phyloP scores from a whole-genome alignment of 2,329 filamentous ascomycete genomes.

The Zasmidium citrigriseum region DNA sequence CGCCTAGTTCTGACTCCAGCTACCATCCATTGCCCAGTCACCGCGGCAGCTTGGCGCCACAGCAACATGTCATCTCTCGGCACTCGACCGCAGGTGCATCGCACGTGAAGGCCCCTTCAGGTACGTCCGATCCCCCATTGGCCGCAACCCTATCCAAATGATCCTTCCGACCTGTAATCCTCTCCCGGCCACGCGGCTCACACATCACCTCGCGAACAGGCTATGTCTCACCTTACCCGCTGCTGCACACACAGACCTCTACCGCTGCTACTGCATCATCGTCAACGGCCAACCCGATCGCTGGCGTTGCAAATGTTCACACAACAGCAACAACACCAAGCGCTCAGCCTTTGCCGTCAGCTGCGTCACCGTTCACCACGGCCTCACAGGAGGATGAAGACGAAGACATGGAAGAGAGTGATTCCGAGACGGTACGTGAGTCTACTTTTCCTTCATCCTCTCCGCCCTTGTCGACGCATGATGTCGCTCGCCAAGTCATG shows the following conservation, averaged over 20 bases:
- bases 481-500: constrained; percentile 1
- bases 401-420: neutral
- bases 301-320: neutral
- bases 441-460: constrained; percentile 1
- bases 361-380: constrained; percentile 4
- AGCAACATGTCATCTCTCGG: neutral
- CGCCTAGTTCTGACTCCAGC: constrained; percentile 3
- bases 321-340: neutral
- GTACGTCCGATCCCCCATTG: constrained; percentile 6
- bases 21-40: constrained; percentile 1
- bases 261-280: no score
- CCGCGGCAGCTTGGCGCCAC: constrained; percentile 4
- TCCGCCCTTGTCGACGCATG: neutral
- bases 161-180: constrained; percentile 8
- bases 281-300: constrained; percentile 7
- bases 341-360: constrained; percentile 7
- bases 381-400: constrained; percentile 2
- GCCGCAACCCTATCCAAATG: neutral
- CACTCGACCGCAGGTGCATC: neutral
- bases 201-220: constrained; percentile 7
- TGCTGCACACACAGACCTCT: constrained; percentile 8
- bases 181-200: constrained; percentile 6
- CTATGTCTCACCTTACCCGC: constrained; percentile 20
- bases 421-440: constrained; percentile 14
- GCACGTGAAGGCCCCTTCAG: constrained; percentile 1